Base-by-base conservation (phyloP, 2,329 filamentous ascomycete genomes). In the Sarocladium brachiariae region DNA sequence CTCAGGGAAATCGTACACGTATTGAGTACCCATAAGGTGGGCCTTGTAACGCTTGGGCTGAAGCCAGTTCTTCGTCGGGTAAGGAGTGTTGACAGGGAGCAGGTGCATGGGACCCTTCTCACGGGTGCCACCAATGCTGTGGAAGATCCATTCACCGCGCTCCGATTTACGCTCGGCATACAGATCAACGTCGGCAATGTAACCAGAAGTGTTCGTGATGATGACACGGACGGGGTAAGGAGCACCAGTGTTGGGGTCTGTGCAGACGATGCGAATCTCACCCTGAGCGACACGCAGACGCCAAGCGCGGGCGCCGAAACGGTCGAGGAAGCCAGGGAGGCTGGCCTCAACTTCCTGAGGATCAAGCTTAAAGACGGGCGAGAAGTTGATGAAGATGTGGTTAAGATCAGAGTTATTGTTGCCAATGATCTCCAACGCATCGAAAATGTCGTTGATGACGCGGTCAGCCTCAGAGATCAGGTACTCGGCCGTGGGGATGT, bases 361-460 rank as follows among this genome's bases (percentile, higher is more conserved):
- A 63, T 89, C 78, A 46, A 99, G 82, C 66, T 90, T 89, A 83
- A 99, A 97, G 53, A 96, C 88, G 9, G 91, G 89, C 0, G 89
- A 93, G 75, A 99, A 99, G 80, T 99, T 97, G 78, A 99, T 93
- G 77, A 99, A 99, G 78, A 99, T 93, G 74, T 99, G 93, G 78
- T 99, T 99, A 65, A 99, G 80, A 77, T 99, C 93, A 49, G 93
- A 96, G 75, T 95, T 95, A 76, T 96, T 97, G 78, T 96, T 96
- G 65, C 93, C 93, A 64, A 96, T 95, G 61, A 99, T 96, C 77
- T 99, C 93, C 52, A 99, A 77, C 39, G 93, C 93, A 65, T 99
- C 93, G 49, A 97, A 83, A 63, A 99, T 97, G 65, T 99, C 93
- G 66, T 89, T 97, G 80, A 99, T 91, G 60, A 97, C 78, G 56